A percentile compares a stretch with the other conserved stretches of the same genome.
Conservation (phyloP, 2,329 filamentous ascomycete species). For the Fusarium torulosum region DNA sequence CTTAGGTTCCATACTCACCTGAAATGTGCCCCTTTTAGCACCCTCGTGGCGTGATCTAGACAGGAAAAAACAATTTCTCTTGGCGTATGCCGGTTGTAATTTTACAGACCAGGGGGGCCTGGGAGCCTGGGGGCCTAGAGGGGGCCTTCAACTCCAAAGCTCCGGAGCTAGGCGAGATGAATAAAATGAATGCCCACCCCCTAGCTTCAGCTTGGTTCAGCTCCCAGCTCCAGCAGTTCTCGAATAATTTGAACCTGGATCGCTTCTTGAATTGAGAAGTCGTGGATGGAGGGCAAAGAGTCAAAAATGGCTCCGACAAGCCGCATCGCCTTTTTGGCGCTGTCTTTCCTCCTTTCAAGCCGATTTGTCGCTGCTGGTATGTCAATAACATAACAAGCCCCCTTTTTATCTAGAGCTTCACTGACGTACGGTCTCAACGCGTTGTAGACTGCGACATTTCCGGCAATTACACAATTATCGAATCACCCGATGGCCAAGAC, state of each 20-base stretch:
- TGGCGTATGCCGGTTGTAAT: constrained; percentile 33
- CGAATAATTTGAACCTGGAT: constrained; percentile 19
- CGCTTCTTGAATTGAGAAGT: constrained; percentile 18
- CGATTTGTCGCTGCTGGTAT: constrained; percentile 43
- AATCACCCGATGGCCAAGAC: constrained; percentile 37
- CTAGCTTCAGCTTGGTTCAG: constrained; percentile 9
- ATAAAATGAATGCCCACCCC: constrained; percentile 40
- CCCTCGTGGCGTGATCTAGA: constrained; percentile 44
- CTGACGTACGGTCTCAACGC: constrained; percentile 14
- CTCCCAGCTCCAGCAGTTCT: constrained; percentile 2
- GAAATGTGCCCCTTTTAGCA: constrained; percentile 37
- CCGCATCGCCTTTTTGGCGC: constrained; percentile 43
- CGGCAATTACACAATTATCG: constrained; percentile 47
- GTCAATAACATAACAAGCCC: constrained; percentile 4
- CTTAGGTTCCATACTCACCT: constrained; percentile 20
- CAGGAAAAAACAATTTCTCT: constrained; percentile 28
- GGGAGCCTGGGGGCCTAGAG: no score
- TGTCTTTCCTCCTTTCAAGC: constrained; percentile 42
- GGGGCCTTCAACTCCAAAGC: not conserved
- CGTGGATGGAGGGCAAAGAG: constrained; percentile 39
- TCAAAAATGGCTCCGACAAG: constrained; percentile 44
- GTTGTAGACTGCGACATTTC: constrained; percentile 45
- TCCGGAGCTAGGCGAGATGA: constrained; percentile 39
- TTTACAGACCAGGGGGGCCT: constrained; percentile 24
- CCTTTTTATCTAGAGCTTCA: not conserved